Conservation (phyloP, 305 asterid species). For the Solanum chacoense region DNA sequence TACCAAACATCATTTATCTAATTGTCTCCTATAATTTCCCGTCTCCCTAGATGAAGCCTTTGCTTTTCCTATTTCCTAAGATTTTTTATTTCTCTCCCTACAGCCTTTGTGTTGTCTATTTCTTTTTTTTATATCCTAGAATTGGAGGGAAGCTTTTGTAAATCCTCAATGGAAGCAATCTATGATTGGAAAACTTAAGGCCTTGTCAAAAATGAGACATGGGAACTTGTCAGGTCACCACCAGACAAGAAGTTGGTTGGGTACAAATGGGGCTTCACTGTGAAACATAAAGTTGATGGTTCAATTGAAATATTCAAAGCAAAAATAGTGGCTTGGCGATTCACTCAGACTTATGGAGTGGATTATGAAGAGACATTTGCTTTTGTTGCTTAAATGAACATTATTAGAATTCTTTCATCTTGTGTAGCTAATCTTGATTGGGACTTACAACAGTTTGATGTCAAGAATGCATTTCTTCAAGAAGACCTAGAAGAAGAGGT, state of each 20-base stretch:
- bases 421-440: not conserved
- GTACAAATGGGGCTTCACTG: not conserved
- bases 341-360: not conserved
- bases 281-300: not conserved
- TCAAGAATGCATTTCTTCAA: not conserved
- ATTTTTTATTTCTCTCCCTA: not conserved
- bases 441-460: not conserved
- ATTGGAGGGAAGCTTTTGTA: not conserved
- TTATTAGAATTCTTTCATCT: not conserved
- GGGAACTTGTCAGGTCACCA: not conserved
- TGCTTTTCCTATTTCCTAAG: not conserved
- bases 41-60: not conserved
- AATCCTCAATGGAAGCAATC: not conserved
- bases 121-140: not conserved
- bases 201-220: not conserved
- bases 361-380: not conserved
- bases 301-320: not conserved
- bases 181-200: not conserved
- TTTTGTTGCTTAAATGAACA: not conserved
- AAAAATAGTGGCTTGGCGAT: not conserved
- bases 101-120: not conserved
- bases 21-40: not conserved
- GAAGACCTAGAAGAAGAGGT: not conserved
- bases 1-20: not conserved
- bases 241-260: not conserved